These are phyloP conservation scores for Penicillium herquei DNA, from an alignment of 495 filamentous ascomycete species.

Conservation along the genomic window DNA sequence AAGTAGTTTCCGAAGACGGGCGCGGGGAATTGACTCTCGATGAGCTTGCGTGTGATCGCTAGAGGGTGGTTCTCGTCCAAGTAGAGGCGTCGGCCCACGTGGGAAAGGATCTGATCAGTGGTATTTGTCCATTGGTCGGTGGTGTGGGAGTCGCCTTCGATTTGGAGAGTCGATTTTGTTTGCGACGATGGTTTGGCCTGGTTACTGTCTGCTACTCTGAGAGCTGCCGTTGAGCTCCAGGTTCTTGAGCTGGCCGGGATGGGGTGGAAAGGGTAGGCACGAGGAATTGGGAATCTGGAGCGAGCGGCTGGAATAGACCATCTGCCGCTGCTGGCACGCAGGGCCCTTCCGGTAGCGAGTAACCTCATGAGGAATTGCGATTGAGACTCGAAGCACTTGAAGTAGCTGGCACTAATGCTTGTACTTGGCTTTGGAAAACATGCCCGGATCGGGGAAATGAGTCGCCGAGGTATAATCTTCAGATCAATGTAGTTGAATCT, in stretches of 20 bases:
- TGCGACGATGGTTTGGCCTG: slow-evolving; percentile 9
- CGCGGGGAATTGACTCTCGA: slow-evolving; percentile 81
- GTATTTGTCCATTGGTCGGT: slow-evolving; percentile 86
- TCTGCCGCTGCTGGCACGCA: slow-evolving; percentile 39
- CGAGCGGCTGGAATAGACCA: slow-evolving; percentile 36
- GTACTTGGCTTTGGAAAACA: slow-evolving; percentile 14
- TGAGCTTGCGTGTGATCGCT: slow-evolving; percentile 82
- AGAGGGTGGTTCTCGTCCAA: slow-evolving; percentile 86
- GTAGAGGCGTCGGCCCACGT: slow-evolving; percentile 74
- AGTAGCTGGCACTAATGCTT: neutral
- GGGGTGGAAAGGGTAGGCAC: slow-evolving; percentile 18
- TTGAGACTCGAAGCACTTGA: too few relatives aligned
- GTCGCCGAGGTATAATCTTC: slow-evolving; percentile 24
- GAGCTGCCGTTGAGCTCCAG: slow-evolving; percentile 38
- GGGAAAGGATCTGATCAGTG: slow-evolving; percentile 68
- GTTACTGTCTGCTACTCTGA: slow-evolving; percentile 20
- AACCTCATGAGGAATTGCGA: slow-evolving; percentile 36
- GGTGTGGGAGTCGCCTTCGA: slow-evolving; percentile 62
- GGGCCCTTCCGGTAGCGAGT: slow-evolving; percentile 44
- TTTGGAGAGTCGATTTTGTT: slow-evolving; percentile 29
- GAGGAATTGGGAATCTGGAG: slow-evolving; percentile 27
- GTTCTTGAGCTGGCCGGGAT: slow-evolving; percentile 21
- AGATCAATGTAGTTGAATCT: too few relatives aligned
- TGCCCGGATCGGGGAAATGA: slow-evolving; percentile 32
- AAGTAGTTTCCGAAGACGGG: slow-evolving; percentile 75